Conservation (phyloP, 345 rosid genomes). For the thale cress (Arabidopsis thaliana) region DNA sequence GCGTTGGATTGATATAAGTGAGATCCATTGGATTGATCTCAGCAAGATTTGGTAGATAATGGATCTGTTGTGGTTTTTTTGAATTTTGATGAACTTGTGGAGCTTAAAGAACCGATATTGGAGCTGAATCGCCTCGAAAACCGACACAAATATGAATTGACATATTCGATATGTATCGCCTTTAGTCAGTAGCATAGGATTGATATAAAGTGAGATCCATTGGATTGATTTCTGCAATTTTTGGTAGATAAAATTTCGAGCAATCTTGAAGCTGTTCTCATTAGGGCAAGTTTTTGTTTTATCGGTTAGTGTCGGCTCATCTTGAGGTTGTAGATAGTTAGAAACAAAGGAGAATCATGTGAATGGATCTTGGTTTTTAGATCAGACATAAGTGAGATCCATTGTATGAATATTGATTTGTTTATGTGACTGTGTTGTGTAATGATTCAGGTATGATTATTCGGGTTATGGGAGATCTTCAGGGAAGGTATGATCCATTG, state of each 20-base stretch:
- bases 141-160: no score
- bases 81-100: no score
- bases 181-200: no score
- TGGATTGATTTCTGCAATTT: neutral
- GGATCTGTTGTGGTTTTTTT: no score
- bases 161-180: no score
- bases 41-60: no score
- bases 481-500: conserved; percentile 68
- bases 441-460: conserved; percentile 72
- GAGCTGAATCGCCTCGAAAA: no score
- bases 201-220: neutral
- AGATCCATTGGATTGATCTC: no score
- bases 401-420: conserved; percentile 1
- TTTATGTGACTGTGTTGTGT: conserved; percentile 3
- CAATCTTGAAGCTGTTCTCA: neutral
- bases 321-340: neutral
- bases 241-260: neutral
- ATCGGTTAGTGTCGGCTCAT: neutral
- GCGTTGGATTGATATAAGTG: no score
- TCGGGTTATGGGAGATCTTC: conserved; percentile 89
- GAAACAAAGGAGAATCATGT: neutral
- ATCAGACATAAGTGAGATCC: no score
- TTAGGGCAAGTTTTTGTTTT: neutral
- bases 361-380: neutral
- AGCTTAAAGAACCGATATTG: no score